Conservation (phyloP, 2,329 filamentous ascomycete species). For the Thielaviopsis euricoi region DNA sequence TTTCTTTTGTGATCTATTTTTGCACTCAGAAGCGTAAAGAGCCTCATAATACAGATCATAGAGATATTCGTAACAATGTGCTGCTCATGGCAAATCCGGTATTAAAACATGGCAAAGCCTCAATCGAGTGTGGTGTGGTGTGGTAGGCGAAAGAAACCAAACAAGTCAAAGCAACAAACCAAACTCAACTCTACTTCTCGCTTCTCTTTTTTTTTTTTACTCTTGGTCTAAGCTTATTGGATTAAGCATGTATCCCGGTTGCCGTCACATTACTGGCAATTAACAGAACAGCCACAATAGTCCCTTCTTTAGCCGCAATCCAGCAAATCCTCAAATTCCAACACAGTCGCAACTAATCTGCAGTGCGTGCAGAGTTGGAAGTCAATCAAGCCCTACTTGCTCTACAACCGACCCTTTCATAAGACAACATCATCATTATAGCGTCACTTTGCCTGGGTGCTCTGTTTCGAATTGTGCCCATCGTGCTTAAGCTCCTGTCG, state of each 20-base stretch:
- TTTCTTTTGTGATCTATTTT: background rate
- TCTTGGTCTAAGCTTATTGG: background rate
- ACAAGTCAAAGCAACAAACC: background rate
- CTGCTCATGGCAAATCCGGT: background rate
- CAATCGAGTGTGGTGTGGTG: no score
- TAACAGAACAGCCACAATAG: background rate
- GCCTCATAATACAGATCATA: background rate
- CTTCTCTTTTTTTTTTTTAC: background rate
- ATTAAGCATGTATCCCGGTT: background rate
- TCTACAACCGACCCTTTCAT: background rate
- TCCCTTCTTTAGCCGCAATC: background rate
- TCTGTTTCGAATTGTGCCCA: constrained; percentile 6
- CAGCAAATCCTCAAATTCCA: background rate
- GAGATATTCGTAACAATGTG: background rate
- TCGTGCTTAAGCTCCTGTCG: constrained; percentile 6
- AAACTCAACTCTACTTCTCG: background rate
- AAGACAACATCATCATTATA: background rate
- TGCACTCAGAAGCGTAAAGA: background rate
- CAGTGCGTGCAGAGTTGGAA: no score
- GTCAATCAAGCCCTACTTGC: background rate
- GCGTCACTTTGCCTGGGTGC: background rate
- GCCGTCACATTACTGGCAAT: background rate
- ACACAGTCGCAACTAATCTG: no score
- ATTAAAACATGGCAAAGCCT: background rate
- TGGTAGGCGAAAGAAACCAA: background rate